These are phyloP conservation scores for Adiantum capillusveneris DNA, from an alignment of 75 land plant genomes.

Conservation along the genomic window DNA sequence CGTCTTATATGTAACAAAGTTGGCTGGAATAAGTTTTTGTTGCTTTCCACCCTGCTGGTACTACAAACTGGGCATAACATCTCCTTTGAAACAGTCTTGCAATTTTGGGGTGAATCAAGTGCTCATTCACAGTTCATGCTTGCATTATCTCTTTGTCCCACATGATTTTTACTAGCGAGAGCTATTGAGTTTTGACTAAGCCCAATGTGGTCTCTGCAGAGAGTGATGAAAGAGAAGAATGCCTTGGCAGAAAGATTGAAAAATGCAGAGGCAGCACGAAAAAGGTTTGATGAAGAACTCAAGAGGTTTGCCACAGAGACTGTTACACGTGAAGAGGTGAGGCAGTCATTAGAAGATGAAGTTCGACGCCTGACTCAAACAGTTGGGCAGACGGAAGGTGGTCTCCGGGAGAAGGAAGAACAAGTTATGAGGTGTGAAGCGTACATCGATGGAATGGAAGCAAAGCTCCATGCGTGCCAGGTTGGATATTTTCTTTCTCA, in stretches of 20 bases:
- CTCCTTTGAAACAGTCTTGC: too few species aligned
- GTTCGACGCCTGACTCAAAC: slow-evolving; percentile 39
- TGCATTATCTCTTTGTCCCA: too few species aligned
- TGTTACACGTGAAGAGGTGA: slow-evolving; percentile 37
- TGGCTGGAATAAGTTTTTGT: too few species aligned
- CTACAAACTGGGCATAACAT: too few species aligned
- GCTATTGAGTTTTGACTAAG: too few species aligned
- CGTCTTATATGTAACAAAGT: too few species aligned
- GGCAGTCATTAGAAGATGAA: slow-evolving; percentile 44
- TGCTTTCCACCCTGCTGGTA: too few species aligned
- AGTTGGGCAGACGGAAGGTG: slow-evolving; percentile 44
- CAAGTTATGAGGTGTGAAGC: slow-evolving; percentile 39
- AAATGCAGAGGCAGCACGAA: slow-evolving; percentile 39
- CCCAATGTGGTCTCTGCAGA: too few species aligned
- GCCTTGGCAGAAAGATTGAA: slow-evolving; percentile 42
- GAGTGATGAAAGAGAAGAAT: slow-evolving; percentile 44
- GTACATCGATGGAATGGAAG: slow-evolving; percentile 34
- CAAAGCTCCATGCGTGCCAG: slow-evolving; percentile 42
- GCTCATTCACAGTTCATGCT: too few species aligned
- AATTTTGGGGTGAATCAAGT: too few species aligned
- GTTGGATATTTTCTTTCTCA: slow-evolving; percentile 17
- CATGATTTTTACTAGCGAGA: too few species aligned
- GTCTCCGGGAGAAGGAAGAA: slow-evolving; percentile 39
- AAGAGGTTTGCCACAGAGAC: slow-evolving; percentile 42
- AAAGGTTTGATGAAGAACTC: slow-evolving; percentile 37